Evolutionary conservation across 176 grass and related monocot genomes (phyloP).

Genomic region (Rhipidocladum racemiflorum): DNA sequence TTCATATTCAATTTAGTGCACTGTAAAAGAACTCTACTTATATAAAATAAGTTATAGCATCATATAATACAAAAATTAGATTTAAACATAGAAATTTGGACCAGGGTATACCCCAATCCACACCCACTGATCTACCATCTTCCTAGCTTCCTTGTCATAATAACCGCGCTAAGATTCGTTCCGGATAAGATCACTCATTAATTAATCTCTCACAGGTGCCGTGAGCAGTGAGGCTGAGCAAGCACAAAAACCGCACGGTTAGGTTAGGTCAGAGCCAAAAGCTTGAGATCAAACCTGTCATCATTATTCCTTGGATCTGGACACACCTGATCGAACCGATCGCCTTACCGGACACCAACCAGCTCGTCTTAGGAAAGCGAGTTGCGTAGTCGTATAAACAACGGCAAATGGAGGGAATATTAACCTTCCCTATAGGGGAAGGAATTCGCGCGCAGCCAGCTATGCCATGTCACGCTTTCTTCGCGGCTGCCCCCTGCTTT

Average conservation of each 20-base stretch:
- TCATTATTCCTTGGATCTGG: not conserved
- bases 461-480: no score
- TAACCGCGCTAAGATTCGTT: not conserved
- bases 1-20: no score
- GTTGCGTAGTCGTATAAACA: not conserved
- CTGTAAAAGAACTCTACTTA: no score
- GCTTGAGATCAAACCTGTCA: not conserved
- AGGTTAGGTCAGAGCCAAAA: not conserved
- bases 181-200: not conserved
- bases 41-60: no score
- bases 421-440: no score
- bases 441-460: no score
- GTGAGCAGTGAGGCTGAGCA: no score
- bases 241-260: not conserved
- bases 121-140: not conserved
- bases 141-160: not conserved
- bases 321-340: not conserved
- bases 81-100: no score
- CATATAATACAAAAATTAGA: no score
- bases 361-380: not conserved
- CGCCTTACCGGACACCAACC: not conserved
- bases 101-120: no score
- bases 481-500: no score
- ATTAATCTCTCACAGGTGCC: not conserved
- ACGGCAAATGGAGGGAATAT: not conserved